Evolutionary conservation across 129 eudicot species (phyloP).

Genomic region (Centrapalus pauciflorus): DNA sequence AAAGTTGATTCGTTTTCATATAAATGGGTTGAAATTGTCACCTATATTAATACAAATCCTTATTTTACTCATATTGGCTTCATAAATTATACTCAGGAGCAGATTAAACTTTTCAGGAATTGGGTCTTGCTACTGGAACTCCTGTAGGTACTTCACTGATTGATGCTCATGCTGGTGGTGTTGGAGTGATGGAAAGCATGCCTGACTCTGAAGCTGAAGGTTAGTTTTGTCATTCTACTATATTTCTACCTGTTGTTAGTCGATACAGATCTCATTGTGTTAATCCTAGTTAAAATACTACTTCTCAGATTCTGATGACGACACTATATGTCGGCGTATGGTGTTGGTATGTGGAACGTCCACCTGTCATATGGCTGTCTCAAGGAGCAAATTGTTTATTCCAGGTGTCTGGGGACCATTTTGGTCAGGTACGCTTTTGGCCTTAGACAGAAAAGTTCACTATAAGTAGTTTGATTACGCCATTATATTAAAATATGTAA

Average conservation of each 20-base stretch:
- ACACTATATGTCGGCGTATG: conserved; percentile 80
- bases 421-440: conserved; percentile 73
- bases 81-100: conserved; percentile 11
- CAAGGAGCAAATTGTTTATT: conserved; percentile 73
- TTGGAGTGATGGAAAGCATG: conserved; percentile 96
- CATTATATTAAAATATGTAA: background rate
- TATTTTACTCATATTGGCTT: background rate
- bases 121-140: conserved; percentile 70
- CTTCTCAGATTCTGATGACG: conserved; percentile 53
- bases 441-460: background rate
- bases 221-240: conserved; percentile 1
- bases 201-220: conserved; percentile 51
- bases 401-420: conserved; percentile 99
- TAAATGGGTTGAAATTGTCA: background rate
- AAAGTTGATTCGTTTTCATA: background rate
- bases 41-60: too few relatives aligned
- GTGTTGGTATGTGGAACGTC: conserved; percentile 99
- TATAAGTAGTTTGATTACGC: background rate
- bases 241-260: conserved; percentile 5
- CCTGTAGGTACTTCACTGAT: conserved; percentile 96
- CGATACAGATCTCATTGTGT: background rate
- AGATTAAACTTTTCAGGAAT: conserved; percentile 47
- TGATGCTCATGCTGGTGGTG: conserved; percentile 99
- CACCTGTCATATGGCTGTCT: conserved; percentile 93
- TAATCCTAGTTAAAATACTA: conserved; percentile 1